A percentile compares a stretch with the other conserved stretches of the same genome.
Evolutionary conservation across 352 stramenopile species (phyloP).

Genomic region (Thraustotheca clavata): DNA sequence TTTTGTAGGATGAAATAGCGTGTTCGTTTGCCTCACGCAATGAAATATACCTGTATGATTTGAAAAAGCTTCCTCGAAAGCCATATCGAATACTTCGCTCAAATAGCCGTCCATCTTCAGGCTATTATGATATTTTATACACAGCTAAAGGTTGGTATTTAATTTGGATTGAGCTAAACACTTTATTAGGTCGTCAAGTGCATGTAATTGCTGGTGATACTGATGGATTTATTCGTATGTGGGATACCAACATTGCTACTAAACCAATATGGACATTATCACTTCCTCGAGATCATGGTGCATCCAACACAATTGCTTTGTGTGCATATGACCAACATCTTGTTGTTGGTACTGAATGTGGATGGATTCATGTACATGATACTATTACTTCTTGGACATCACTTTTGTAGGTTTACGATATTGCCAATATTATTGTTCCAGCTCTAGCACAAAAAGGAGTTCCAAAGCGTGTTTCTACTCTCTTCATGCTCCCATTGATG

Average conservation of each 20-base stretch:
- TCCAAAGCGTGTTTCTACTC: constrained; percentile 35
- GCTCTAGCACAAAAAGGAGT: constrained; percentile 54
- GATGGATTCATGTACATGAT: constrained; percentile 40
- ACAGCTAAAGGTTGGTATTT: background rate
- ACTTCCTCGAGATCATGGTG: constrained; percentile 29
- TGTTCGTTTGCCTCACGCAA: constrained; percentile 64
- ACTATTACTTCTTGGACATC: background rate
- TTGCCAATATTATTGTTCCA: constrained; percentile 46
- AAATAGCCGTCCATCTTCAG: constrained; percentile 53
- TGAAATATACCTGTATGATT: constrained; percentile 63
- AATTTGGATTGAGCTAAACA: background rate
- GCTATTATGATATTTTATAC: constrained; percentile 70
- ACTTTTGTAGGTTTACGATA: constrained; percentile 37
- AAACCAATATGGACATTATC: constrained; percentile 49
- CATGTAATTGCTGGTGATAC: constrained; percentile 49
- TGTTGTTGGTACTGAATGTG: constrained; percentile 50
- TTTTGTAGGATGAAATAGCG: constrained; percentile 53
- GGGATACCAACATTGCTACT: constrained; percentile 44
- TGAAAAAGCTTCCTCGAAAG: constrained; percentile 60
- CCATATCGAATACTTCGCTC: constrained; percentile 52
- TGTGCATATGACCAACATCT: constrained; percentile 39
- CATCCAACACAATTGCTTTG: constrained; percentile 42
- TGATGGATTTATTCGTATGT: constrained; percentile 56
- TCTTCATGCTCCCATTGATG: constrained; percentile 42
- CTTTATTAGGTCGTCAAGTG: background rate